A percentile compares a stretch with the other conserved stretches of the same genome.
Conservation (phyloP, 768 basidiomycete genomes). For the Vishniacozyma victoriae region DNA sequence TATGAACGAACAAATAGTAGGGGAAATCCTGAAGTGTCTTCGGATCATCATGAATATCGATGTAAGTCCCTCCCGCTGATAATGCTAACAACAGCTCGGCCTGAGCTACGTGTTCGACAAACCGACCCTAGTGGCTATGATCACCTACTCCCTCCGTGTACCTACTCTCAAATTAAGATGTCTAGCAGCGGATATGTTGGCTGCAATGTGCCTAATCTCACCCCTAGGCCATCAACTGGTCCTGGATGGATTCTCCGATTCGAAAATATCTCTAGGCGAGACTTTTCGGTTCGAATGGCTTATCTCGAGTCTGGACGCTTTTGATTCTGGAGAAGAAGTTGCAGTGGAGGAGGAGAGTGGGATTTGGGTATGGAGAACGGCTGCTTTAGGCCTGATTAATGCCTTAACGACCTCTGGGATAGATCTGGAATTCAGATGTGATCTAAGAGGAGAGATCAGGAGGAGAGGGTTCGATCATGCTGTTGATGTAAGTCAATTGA, state of each 20-base stretch:
- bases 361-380: constrained; percentile 73
- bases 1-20: constrained; percentile 60
- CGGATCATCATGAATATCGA: constrained; percentile 78
- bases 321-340: neutral
- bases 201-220: constrained; percentile 70
- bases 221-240: constrained; percentile 68
- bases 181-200: constrained; percentile 68
- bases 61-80: constrained; percentile 54
- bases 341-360: constrained; percentile 52
- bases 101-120: constrained; percentile 63
- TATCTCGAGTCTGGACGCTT: constrained; percentile 54
- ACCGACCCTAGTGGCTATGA: constrained; percentile 63
- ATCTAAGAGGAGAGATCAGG: constrained; percentile 74
- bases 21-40: constrained; percentile 73
- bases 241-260: constrained; percentile 73
- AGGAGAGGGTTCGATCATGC: constrained; percentile 76
- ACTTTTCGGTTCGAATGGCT: constrained; percentile 73
- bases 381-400: constrained; percentile 71
- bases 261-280: constrained; percentile 64
- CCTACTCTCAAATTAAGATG: constrained; percentile 65
- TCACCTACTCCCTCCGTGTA: constrained; percentile 64
- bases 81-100: constrained; percentile 54
- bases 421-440: constrained; percentile 67
- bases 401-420: constrained; percentile 71
- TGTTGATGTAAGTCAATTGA: constrained; percentile 61